Base-by-base conservation (phyloP, 2,329 filamentous ascomycete genomes). In the Sphaerostilbella broomeana region DNA sequence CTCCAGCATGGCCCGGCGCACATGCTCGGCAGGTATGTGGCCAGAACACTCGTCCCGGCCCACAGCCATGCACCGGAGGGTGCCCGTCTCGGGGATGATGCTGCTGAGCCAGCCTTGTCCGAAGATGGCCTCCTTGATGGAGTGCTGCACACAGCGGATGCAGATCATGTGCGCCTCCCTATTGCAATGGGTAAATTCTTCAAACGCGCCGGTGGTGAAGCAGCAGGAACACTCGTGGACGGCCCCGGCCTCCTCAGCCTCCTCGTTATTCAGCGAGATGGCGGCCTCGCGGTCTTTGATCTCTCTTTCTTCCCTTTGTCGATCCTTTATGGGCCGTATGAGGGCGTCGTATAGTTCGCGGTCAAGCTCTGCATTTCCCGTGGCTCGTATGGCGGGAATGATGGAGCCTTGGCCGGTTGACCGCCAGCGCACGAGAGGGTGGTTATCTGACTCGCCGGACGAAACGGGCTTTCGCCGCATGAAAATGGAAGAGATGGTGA, bases 101-200 rank as follows among this genome's bases (percentile, higher is more conserved):
- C 78, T 92, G 43, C 84, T 80, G 35, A 79, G 76, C 86, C 90
- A 95, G 37, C 86, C 86, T 59, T 97, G 92, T 0, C 92, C 92
- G 57, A 94, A 97, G 0, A 97, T 68, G 2, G 89, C 88, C 58
- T 97, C 90, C 35, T 82, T 84, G 43, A 90, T 74, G 9, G 88
- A 82, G 48, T 84, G 79, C 47, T 82, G 81, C 35, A 97, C 81
- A 60, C 92, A 97, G 31, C 77, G 76, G 61, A 89, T 81, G 63
- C 86, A 92, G 39, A 90, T 71, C 55, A 85, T 75, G 62, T 92
- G 86, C 2, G 77, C 79, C 3, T 75, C 70, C 21, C 69, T 61
- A 54, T 75, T 75, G 64, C 86, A 92, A n/a, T 76, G 73, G 0
- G 83, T 78, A 42, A 89, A 73, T 52, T 85, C 77, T 57, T 90